Evolutionary conservation across 2,329 filamentous ascomycete genomes (phyloP), one percentile per base, ranked within the genome.

Genomic region (Aspergillus sp.): DNA sequence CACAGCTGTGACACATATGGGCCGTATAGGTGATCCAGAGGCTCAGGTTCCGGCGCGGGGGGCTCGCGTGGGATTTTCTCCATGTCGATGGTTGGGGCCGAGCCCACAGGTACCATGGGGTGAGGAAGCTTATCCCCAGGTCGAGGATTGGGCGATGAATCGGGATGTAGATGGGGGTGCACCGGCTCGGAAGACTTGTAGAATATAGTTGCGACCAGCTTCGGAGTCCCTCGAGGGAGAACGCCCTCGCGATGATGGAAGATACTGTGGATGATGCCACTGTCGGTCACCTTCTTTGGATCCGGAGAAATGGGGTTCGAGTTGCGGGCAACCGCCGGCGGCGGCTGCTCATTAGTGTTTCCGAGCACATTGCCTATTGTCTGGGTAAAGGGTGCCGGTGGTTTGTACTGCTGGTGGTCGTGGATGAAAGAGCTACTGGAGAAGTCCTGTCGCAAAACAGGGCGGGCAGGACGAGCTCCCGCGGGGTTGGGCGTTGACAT

Each of bases 11-110:
- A 82, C 46, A 84, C 76, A 61, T 80, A 83, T 11, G 77, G 77
- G 9, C 82, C 82, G 64, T 83, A 83, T 17, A 83, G 71, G 65
- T 83, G 81, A 64, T 84, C 82, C 40, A 83, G 72, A 22, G 81
- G 80, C 57, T 82, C 80, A 5, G 81, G 80, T 58, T 82, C 82
- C 1, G 79, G 80, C 15, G 78, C 79, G 2, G 80, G 80, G 1
- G 82, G 82, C 64, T 84, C 81, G 42, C 82, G 79, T 2, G 82
- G 82, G 61, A 82, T 80, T 62, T 81, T 80, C 55, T 77, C 75
- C 40, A 83, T 74, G 59, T 81, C 80, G 41, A 78, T 70, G 22
- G 81, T 81, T 11, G 81, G 81, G 1, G 79, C 80, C 27, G 77
- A 80, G 53, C 80, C 80, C 54, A 73, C 69, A 9, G 73, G 75